phyloP scores from a whole-genome alignment of 176 grass and related monocot genomes.

The Neostapfia colusana region DNA sequence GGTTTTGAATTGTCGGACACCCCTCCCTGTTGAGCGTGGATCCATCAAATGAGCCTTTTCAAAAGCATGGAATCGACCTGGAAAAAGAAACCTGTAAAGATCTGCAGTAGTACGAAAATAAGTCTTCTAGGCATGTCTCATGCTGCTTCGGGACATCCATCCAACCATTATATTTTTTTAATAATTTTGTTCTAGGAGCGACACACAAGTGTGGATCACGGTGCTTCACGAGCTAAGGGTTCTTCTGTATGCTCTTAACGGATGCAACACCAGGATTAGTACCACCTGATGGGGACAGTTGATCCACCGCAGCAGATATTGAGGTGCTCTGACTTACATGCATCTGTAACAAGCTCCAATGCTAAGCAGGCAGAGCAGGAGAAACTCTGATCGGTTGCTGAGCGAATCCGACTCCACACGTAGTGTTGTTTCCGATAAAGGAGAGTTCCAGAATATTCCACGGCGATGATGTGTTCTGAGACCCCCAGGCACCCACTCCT shows the following conservation, averaged over 20 bases:
- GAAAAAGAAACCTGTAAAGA: slow-evolving; percentile 30
- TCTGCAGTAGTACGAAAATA: neutral
- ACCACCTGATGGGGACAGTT: neutral
- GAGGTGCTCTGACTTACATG: neutral
- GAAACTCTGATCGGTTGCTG: neutral
- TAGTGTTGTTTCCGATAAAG: neutral
- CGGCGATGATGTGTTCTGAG: slow-evolving; percentile 19
- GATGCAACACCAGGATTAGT: neutral
- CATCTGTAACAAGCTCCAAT: neutral
- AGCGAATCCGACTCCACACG: neutral
- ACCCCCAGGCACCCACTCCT: neutral
- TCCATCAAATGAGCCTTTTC: slow-evolving; percentile 83
- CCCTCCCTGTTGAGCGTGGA: slow-evolving; percentile 62
- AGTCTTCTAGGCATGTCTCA: slow-evolving; percentile 11
- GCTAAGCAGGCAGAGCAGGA: neutral
- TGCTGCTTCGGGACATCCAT: slow-evolving; percentile 7
- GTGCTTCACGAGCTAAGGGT: neutral
- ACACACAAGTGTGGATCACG: neutral
- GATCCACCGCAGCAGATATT: neutral
- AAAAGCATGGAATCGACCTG: slow-evolving; percentile 94
- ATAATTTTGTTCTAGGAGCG: neutral
- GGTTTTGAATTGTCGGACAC: slow-evolving; percentile 91
- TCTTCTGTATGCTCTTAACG: neutral
- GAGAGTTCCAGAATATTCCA: slow-evolving; percentile 14
- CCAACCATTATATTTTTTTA: neutral